Evolutionary conservation across 306 rosid species (phyloP), one percentile per base, ranked within the genome.

Genomic region (Dryas drummondii): DNA sequence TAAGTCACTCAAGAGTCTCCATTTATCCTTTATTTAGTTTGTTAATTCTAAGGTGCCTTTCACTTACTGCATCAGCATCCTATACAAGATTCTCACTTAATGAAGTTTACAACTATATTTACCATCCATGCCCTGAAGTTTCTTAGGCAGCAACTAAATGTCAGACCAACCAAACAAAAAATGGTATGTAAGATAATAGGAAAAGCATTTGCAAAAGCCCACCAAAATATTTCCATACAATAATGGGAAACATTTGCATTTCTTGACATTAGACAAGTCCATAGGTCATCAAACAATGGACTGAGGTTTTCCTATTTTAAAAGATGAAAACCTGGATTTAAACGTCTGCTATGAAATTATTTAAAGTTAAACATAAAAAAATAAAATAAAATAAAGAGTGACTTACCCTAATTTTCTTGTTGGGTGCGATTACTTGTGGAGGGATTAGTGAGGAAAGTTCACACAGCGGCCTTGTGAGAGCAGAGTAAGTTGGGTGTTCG

Each of bases 401-500:
- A 72, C 96, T 67, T 90, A 96, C 99, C 96, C 99, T 84, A 72
- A 96, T 85, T 85, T 96, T 96, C 85, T 96, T 96, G 87, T 83
- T 90, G 52, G 97, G 93, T 73, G 99, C 96, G 72, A 96, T 89
- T 57, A 78, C 89, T 11, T 90, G 88, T 14, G 99, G 94, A 82
- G 99, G 99, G 81, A 96, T 81, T 70, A 96, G 93, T 47, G 99
- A 84, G 41, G 98, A 87, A 72, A 96, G 94, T 78, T 96, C 99
- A 66, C 97, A 96, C 79, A 96, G 86, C 3, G 99, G 98, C 90
- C 98, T 89, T 49, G 98, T 93, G 81, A 93, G 91, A 84, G 98
- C 98, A 68, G 98, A 93, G 88, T 91, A 91, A 52, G 98, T 90
- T 76, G 98, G 98, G 77, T 96, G 99, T 80, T 96, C 99, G 16